A percentile compares a stretch with the other conserved stretches of the same genome.
Conservation (phyloP, 2,329 filamentous ascomycete genomes). For the Cucurbitaria berberidis region DNA sequence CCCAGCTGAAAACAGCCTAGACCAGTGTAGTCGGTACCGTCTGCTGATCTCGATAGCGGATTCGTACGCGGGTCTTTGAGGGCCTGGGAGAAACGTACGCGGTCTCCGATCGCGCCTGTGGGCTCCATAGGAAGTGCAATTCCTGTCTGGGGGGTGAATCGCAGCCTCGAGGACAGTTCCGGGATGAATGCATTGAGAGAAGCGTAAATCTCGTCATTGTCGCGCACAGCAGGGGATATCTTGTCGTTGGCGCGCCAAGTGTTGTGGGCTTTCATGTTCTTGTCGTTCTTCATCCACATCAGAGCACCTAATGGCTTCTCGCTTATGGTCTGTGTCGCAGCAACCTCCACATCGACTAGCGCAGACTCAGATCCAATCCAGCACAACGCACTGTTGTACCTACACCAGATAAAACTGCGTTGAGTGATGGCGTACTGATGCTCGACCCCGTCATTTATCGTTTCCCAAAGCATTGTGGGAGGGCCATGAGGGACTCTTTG, state of each 20-base stretch:
- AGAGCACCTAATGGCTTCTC: conserved; percentile 53
- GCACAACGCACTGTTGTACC: conserved; percentile 54
- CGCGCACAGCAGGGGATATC: background rate
- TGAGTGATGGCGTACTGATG: conserved; percentile 52
- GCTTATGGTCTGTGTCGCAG: conserved; percentile 24
- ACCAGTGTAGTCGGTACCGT: conserved; percentile 47
- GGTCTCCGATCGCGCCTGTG: background rate
- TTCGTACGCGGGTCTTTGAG: conserved; percentile 1
- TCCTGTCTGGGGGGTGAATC: conserved; percentile 16
- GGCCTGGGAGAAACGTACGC: background rate
- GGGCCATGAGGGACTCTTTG: conserved; percentile 50
- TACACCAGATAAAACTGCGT: conserved; percentile 54
- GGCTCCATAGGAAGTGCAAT: background rate
- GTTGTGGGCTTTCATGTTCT: conserved; percentile 54
- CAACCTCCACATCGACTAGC: conserved; percentile 46
- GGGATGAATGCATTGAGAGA: conserved; percentile 15
- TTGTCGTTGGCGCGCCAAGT: conserved; percentile 43
- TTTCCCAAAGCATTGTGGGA: conserved; percentile 55
- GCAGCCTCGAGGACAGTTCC: conserved; percentile 2
- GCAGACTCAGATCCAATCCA: conserved; percentile 53
- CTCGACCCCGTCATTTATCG: conserved; percentile 47
- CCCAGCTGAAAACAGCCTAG: conserved; percentile 58
- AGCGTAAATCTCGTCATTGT: conserved; percentile 3
- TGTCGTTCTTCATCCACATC: conserved; percentile 55
- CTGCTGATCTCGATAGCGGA: conserved; percentile 48